Evolutionary conservation across 2,329 filamentous ascomycete genomes (phyloP).

Genomic region (Pseudogymnoascus sp.): DNA sequence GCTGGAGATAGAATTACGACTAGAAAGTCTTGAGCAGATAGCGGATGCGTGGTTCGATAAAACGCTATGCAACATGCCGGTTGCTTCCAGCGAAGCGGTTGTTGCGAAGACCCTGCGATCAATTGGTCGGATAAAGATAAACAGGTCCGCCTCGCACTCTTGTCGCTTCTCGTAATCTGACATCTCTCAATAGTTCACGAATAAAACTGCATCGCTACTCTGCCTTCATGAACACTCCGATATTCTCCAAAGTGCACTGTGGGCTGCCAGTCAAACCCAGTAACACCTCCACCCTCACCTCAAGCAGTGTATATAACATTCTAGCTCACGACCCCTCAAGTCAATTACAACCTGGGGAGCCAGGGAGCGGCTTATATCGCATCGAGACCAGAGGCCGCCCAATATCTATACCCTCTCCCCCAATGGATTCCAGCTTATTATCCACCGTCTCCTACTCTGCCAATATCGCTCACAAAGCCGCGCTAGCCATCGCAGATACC

Average conservation of each 20-base stretch:
- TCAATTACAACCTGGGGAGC: conserved; percentile 10
- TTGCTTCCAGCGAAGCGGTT: conserved; percentile 34
- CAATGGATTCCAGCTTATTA: conserved; percentile 27
- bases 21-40: conserved; percentile 32
- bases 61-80: conserved; percentile 29
- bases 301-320: neutral
- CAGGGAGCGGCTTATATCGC: neutral
- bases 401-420: neutral
- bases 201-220: conserved; percentile 45
- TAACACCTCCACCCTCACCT: conserved; percentile 14
- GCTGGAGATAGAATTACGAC: conserved; percentile 32
- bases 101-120: conserved; percentile 37
- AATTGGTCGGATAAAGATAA: conserved; percentile 43
- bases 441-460: conserved; percentile 40
- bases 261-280: conserved; percentile 33
- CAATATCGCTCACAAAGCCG: conserved; percentile 41
- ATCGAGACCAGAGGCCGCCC: neutral
- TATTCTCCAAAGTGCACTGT: conserved; percentile 42
- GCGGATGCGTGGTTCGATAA: conserved; percentile 31
- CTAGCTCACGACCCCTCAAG: neutral
- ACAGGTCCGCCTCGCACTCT: conserved; percentile 31
- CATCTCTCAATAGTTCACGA: conserved; percentile 32
- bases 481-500: conserved; percentile 39
- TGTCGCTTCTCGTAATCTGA: neutral
- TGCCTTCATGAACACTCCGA: conserved; percentile 42